phyloP scores from a whole-genome alignment of 805 yeast genomes.

The Wickerhamiella sergipiensis region DNA sequence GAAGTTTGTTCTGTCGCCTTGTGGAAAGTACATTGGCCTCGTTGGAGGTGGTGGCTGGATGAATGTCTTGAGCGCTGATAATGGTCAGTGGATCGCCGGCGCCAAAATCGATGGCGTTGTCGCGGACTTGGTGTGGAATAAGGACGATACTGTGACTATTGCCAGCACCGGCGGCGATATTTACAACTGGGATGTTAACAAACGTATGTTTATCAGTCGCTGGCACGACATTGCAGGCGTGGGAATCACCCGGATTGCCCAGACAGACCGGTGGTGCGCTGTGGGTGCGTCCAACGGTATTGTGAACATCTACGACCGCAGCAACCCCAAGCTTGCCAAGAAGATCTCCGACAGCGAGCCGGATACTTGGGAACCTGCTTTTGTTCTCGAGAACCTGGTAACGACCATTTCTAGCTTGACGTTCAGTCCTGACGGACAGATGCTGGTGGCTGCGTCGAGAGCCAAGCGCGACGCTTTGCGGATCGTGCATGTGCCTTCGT shows the following conservation, averaged over 20 bases:
- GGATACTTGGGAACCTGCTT: conserved; percentile 37
- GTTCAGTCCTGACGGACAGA: conserved; percentile 80
- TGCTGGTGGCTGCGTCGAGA: conserved; percentile 72
- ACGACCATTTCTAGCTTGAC: conserved; percentile 62
- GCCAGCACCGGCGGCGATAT: conserved; percentile 74
- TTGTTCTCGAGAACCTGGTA: conserved; percentile 62
- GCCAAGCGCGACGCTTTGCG: conserved; percentile 76
- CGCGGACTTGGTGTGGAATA: conserved; percentile 63
- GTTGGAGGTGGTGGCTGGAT: conserved; percentile 87
- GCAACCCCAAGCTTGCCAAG: conserved; percentile 19
- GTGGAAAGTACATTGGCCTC: conserved; percentile 60
- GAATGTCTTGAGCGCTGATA: conserved; percentile 57
- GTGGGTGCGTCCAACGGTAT: conserved; percentile 81
- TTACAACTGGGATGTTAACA: conserved; percentile 63
- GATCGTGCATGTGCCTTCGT: conserved; percentile 75
- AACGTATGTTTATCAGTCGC: conserved; percentile 38
- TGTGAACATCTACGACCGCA: conserved; percentile 71
- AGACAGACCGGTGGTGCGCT: conserved; percentile 79
- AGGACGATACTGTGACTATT: conserved; percentile 35
- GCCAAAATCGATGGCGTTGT: conserved; percentile 81
- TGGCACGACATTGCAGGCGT: conserved; percentile 85
- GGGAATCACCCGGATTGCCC: conserved; percentile 62
- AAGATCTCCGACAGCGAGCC: conserved; percentile 20
- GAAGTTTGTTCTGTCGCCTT: conserved; percentile 54
- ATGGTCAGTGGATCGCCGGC: conserved; percentile 79